These are phyloP conservation scores for Oxytropis ochrocephala DNA, from an alignment of 306 rosid genomes.

Conservation along the genomic window DNA sequence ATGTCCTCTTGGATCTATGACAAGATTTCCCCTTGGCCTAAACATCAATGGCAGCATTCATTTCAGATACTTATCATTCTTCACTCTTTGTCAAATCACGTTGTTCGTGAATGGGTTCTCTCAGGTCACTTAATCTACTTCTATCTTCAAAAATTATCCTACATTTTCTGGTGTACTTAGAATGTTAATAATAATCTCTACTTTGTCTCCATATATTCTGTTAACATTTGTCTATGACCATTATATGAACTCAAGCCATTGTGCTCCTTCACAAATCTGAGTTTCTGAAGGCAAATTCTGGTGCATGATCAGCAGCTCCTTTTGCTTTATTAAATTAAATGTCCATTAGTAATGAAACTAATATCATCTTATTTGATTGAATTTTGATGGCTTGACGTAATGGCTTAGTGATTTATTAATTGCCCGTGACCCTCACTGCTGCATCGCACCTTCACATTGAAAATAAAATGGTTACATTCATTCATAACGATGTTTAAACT, in stretches of 20 bases:
- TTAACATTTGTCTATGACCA: background rate
- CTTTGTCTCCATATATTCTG: background rate
- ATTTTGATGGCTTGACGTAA: background rate
- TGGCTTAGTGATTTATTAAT: background rate
- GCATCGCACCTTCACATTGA: background rate
- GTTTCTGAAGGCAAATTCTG: background rate
- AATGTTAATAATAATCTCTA: background rate
- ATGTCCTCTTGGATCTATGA: background rate
- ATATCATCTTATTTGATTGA: background rate
- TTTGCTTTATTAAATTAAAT: background rate
- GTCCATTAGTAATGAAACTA: background rate
- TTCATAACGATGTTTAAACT: background rate
- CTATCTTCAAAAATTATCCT: background rate
- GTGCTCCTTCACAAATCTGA: background rate
- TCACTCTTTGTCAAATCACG: background rate
- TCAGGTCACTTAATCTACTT: background rate
- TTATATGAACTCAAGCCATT: background rate
- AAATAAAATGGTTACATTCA: background rate
- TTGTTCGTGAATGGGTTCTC: background rate
- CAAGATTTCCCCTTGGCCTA: background rate
- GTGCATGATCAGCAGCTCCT: background rate
- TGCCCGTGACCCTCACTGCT: background rate
- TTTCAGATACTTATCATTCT: background rate
- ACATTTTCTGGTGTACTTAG: background rate
- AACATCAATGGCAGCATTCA: background rate